phyloP scores from a whole-genome alignment of 495 filamentous ascomycete genomes.

The Pyrenula massariospora region DNA sequence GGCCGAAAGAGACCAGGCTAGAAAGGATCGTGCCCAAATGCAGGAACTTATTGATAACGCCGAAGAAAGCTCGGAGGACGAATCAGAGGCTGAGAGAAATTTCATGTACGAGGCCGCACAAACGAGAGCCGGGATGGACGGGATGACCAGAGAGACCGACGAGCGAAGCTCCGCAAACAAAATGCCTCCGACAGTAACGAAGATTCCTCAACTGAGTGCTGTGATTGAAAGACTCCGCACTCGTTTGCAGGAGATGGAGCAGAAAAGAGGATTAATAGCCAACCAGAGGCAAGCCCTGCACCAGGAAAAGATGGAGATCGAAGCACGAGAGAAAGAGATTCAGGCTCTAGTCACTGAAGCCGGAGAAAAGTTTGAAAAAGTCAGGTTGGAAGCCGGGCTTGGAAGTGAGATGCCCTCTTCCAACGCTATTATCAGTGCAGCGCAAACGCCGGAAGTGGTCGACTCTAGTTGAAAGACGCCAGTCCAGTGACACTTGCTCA shows the following conservation, averaged over 20 bases:
- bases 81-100: conserved; percentile 66
- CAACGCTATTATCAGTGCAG: not conserved
- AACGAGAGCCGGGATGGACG: conserved; percentile 67
- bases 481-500: no score
- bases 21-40: conserved; percentile 61
- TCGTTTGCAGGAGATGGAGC: conserved; percentile 43
- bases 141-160: conserved; percentile 26
- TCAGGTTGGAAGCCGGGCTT: conserved; percentile 41
- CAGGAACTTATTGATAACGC: conserved; percentile 75
- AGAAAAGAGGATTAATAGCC: conserved; percentile 36
- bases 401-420: conserved; percentile 1
- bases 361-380: conserved; percentile 61
- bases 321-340: conserved; percentile 65
- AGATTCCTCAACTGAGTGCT: conserved; percentile 39
- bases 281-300: conserved; percentile 49
- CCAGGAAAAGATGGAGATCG: conserved; percentile 57
- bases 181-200: conserved; percentile 47
- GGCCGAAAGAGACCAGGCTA: conserved; percentile 64
- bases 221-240: conserved; percentile 37
- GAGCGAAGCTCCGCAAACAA: conserved; percentile 25
- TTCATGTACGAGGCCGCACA: conserved; percentile 86
- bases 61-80: conserved; percentile 49
- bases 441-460: not conserved
- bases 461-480: not conserved
- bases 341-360: conserved; percentile 73